A percentile compares a stretch with the other conserved stretches of the same genome.
Conservation (phyloP, 192 early-diverging fungal genomes). For the Spinellus fusiger region DNA sequence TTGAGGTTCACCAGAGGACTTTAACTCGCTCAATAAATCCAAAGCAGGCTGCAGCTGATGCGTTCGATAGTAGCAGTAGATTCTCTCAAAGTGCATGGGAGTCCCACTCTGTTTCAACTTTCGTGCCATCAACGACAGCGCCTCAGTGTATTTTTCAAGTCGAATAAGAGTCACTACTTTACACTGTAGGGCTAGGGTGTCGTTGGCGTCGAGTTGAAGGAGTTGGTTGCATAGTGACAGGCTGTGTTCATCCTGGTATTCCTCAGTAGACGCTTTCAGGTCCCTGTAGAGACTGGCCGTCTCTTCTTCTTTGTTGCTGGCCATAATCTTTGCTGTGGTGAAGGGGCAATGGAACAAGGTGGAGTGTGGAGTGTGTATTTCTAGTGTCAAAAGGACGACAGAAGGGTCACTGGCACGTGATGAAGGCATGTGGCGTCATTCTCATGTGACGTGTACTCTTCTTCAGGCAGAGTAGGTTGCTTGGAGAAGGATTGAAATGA, state of each 20-base stretch:
- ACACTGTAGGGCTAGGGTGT: constrained; percentile 48
- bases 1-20: constrained; percentile 15
- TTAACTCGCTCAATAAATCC: constrained; percentile 25
- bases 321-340: constrained; percentile 1
- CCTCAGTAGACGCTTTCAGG: constrained; percentile 6
- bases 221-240: constrained; percentile 48
- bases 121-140: constrained; percentile 35
- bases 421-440: no score
- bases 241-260: constrained; percentile 46
- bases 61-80: constrained; percentile 63
- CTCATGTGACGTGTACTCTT: no score
- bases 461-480: no score
- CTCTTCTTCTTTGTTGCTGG: constrained; percentile 16
- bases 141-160: constrained; percentile 49
- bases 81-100: constrained; percentile 47
- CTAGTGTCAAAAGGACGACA: no score
- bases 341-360: no score
- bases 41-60: constrained; percentile 47
- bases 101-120: constrained; percentile 30
- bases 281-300: constrained; percentile 1
- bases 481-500: no score
- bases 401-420: no score
- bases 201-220: constrained; percentile 36
- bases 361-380: no score
- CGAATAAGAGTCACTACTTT: constrained; percentile 53